phyloP scores from a whole-genome alignment of 495 filamentous ascomycete species.

The Entonaema liquescens region DNA sequence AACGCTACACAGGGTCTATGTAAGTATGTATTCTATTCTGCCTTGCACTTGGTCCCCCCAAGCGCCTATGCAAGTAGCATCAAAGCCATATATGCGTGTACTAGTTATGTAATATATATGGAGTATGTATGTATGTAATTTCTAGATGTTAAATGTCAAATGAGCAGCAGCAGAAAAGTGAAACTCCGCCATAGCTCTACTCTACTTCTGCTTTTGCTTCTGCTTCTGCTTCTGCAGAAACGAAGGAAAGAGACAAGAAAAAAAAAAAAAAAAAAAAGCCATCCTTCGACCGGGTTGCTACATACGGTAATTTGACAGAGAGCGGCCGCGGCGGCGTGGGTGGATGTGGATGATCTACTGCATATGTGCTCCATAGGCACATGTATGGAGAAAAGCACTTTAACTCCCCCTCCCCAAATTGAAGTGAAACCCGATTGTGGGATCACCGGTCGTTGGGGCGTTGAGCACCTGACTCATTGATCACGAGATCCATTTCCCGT shows the following conservation, averaged over 20 bases:
- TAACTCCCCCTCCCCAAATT: no score
- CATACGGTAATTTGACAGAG: slow-evolving; percentile 29
- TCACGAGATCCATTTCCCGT: slow-evolving; percentile 33
- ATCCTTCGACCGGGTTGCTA: slow-evolving; percentile 26
- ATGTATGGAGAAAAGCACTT: neutral
- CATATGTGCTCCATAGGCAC: neutral
- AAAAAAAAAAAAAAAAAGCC: slow-evolving; percentile 11
- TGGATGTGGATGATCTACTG: slow-evolving; percentile 11
- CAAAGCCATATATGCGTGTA: neutral
- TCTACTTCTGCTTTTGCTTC: no score
- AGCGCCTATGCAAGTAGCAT: neutral
- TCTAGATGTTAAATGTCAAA: slow-evolving; percentile 1
- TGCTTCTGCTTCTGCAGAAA: neutral
- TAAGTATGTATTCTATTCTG: neutral
- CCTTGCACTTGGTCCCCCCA: slow-evolving; percentile 6
- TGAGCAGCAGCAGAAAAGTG: slow-evolving; percentile 32
- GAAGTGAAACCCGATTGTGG: slow-evolving; percentile 22
- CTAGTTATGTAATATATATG: neutral
- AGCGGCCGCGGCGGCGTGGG: no score
- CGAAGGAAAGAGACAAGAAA: no score
- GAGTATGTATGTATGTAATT: slow-evolving; percentile 4
- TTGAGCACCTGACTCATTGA: slow-evolving; percentile 33
- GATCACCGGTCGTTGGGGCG: slow-evolving; percentile 31
- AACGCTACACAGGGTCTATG: slow-evolving; percentile 11
- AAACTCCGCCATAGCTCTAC: neutral